A percentile compares a stretch with the other conserved stretches of the same genome.
Conservation (phyloP, 1,284 basidiomycete species). For the Trametes pubescens region DNA sequence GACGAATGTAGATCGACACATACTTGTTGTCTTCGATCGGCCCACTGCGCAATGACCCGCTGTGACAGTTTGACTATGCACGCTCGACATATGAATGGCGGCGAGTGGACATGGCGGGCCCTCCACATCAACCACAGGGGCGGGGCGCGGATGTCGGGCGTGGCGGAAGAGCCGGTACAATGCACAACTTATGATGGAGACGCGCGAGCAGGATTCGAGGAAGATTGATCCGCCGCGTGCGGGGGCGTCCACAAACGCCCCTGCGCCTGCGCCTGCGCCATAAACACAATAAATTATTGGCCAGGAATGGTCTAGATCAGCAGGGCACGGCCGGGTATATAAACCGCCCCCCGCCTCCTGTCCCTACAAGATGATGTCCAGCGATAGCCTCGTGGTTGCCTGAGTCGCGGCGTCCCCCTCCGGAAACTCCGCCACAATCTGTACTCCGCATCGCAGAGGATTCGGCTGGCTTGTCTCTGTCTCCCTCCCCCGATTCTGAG, state of each 20-base stretch:
- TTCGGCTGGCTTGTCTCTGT: constrained; percentile 25
- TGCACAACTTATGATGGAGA: constrained; percentile 6
- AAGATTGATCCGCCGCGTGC: constrained; percentile 23
- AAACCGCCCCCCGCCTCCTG: constrained; percentile 27
- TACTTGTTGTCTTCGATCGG: too few relatives aligned
- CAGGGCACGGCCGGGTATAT: constrained; percentile 29
- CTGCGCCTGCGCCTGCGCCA: constrained; percentile 5
- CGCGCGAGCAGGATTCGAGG: constrained; percentile 2
- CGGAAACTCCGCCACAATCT: constrained; percentile 40
- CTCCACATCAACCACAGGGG: neutral
- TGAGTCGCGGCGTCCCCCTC: constrained; percentile 18
- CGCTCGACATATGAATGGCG: too few relatives aligned
- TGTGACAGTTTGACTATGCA: too few relatives aligned
- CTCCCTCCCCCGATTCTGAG: constrained; percentile 28
- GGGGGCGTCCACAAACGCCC: constrained; percentile 24
- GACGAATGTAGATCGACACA: too few relatives aligned
- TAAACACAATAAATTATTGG: constrained; percentile 25
- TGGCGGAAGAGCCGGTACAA: constrained; percentile 14
- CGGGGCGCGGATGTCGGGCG: neutral
- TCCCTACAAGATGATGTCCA: constrained; percentile 21
- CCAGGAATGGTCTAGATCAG: constrained; percentile 29
- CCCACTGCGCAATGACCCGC: too few relatives aligned
- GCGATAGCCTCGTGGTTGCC: constrained; percentile 32
- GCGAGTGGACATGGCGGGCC: too few relatives aligned
- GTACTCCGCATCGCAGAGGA: constrained; percentile 35